Evolutionary conservation across 129 eudicot genomes (phyloP), one percentile per base, ranked within the genome.

Genomic region (Erigeron canadensis): DNA sequence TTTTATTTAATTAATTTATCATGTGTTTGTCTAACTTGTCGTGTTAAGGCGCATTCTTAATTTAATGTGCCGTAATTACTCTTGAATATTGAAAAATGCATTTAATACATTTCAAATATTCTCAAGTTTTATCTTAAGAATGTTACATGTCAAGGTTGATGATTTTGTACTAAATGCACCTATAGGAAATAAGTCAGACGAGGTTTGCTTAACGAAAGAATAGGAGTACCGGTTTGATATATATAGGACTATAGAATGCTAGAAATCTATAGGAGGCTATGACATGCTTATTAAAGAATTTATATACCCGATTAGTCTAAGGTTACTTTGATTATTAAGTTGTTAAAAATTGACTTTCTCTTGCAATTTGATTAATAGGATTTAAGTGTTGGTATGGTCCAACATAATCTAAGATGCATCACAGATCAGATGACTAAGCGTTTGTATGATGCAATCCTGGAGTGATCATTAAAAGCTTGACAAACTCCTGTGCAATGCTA

Each of bases 131-230:
- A 23, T 23, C 34, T 23, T 23, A 23, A 23, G 34, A 23, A 23
- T 23, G 34, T 16, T 53, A 17, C n/a, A 53, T n/a, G 96, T 88
- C 54, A 91, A 91, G 97, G 97, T 88, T 74, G 48, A 16, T 54
- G 15, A 4, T 41, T 58, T 57, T n/a, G 34, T 23, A 23, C 34
- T 23, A 23, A 23, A 23, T 23, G 34, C 34, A 23, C 34, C 34
- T 23, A 1, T 2, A 23, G 34, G 34, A 23, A 23, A 23, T 2
- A 23, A 23, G 34, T 23, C 2, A 23, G 34, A 23, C 34, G 34
- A 45, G 17, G 21, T 10, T 6, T 45, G 37, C 57, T 34, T 28
- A 56, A 11, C 53, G 10, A 69, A 48, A 44, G 17, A 54, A 44
- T 44, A 67, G 28, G 45, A 67, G 47, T 55, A 42, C 7, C 54